Base-by-base conservation (phyloP, 2,329 filamentous ascomycete genomes). In the Ophiostoma populinum region DNA sequence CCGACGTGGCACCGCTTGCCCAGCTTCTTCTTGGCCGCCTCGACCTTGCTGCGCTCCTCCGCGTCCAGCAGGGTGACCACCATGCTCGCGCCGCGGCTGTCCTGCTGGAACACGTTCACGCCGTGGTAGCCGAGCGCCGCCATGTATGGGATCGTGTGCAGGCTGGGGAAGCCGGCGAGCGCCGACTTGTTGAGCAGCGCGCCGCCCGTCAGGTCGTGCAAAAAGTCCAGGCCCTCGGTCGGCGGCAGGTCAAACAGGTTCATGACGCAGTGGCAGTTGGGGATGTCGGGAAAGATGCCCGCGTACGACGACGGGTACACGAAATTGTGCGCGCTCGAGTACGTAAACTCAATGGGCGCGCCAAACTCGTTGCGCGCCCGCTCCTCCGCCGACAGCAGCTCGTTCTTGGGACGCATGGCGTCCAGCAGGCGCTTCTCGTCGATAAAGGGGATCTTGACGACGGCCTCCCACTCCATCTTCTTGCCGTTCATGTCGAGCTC, bases 381-480 rank as follows among this genome's bases (percentile, higher is more conserved):
- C 52, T 98, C 83, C 2, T 78, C 81, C 3, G 75, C 67, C 3
- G 72, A 72, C n/a, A 98, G 63, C 2, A 80, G 58, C 27, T 75
- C 62, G 43, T 95, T 86, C 52, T 78, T 85, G 6, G 85, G 75
- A 12, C 67, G 76, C 80, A 98, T 94, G 7, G 87, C 90, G 24
- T 64, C 59, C 37, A 98, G 63, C 3, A 98, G 62, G 18, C 90
- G 73, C 47, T 78, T 73, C 54, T 98, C 87, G 39, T 98, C 83
- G 43, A 98, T 98, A 56, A 98, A 98, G 0, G 90, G 90, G 49
- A 98, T 98, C 56, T 95, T 98, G 44, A 98, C 85, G 24, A 98
- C 87, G 19, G 90, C 90, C 53, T 98, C 90, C 90, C 90, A 98
- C 43, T 98, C 92, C 80, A 93, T 92, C 61, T 93, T 98, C 63